Conservation (phyloP, 2,329 filamentous ascomycete genomes). For the Ampelomyces quisqualis region DNA sequence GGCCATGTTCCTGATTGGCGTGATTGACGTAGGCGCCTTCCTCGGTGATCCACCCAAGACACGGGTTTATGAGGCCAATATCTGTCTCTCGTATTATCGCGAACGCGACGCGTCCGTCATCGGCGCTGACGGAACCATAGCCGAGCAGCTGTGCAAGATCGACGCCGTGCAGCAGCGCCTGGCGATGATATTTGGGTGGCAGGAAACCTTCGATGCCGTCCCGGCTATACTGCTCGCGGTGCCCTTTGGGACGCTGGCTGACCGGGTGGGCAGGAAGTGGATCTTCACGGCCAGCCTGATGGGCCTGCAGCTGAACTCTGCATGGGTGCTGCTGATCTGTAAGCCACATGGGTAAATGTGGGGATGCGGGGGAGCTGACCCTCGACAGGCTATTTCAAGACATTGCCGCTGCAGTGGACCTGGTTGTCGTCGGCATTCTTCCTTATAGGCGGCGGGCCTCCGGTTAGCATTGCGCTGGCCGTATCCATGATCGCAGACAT, state of each 20-base stretch:
- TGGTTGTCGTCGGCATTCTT: constrained; percentile 52
- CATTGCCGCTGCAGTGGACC: constrained; percentile 49
- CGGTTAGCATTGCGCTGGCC: constrained; percentile 51
- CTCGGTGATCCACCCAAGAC: constrained; percentile 50
- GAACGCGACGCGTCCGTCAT: constrained; percentile 48
- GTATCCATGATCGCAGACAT: constrained; percentile 56
- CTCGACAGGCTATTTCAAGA: constrained; percentile 33
- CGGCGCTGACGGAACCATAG: constrained; percentile 44
- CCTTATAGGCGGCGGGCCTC: constrained; percentile 51
- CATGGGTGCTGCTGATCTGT: constrained; percentile 40
- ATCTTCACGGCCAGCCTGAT: constrained; percentile 47
- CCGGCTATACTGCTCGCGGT: constrained; percentile 51
- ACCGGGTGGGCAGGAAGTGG: constrained; percentile 51
- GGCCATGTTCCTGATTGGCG: constrained; percentile 46
- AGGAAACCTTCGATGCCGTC: constrained; percentile 51
- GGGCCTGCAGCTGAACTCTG: constrained; percentile 41
- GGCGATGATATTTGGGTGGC: constrained; percentile 54
- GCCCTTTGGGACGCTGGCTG: constrained; percentile 53
- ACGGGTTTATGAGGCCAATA: constrained; percentile 53
- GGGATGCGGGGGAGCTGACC: constrained; percentile 7
- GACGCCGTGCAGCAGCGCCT: constrained; percentile 51
- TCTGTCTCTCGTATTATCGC: constrained; percentile 50
- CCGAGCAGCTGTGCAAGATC: constrained; percentile 54
- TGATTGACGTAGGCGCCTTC: constrained; percentile 50
- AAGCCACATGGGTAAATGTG: constrained; percentile 7